Conservation (phyloP, 2,329 filamentous ascomycete genomes). For the Basipetospora chlamydospora region DNA sequence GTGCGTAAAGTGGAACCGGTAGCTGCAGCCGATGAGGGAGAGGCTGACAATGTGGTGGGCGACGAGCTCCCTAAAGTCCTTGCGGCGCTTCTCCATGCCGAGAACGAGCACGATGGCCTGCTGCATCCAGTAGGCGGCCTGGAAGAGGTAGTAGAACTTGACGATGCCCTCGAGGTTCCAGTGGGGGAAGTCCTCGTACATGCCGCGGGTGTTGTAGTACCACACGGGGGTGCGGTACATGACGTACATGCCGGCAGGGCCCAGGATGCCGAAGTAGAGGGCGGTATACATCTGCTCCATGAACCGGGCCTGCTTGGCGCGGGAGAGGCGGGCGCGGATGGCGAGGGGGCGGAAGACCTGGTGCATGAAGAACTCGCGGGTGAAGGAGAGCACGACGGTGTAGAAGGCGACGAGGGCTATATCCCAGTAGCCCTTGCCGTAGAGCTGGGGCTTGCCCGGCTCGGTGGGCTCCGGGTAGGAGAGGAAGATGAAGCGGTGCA, state of each 20-base stretch:
- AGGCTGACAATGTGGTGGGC: conserved; percentile 84
- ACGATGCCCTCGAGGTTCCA: conserved; percentile 63
- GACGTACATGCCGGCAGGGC: conserved; percentile 74
- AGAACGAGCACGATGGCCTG: conserved; percentile 79
- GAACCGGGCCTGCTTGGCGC: conserved; percentile 74
- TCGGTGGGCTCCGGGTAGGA: conserved; percentile 59
- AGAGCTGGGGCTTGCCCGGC: conserved; percentile 42
- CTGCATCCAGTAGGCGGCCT: conserved; percentile 92
- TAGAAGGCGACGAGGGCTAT: conserved; percentile 83
- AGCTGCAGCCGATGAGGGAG: conserved; percentile 69
- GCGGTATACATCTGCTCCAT: conserved; percentile 96
- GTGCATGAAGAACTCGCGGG: conserved; percentile 93
- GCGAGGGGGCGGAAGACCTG: conserved; percentile 68
- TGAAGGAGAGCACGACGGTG: conserved; percentile 78
- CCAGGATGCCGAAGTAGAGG: conserved; percentile 72
- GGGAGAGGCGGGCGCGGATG: conserved; percentile 53
- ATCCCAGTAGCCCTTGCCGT: conserved; percentile 81
- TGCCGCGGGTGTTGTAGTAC: conserved; percentile 85
- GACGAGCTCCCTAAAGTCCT: conserved; percentile 90
- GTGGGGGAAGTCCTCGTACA: conserved; percentile 85
- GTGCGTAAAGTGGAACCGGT: conserved; percentile 93
- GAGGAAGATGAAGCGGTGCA: conserved; percentile 75
- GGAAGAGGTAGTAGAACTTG: conserved; percentile 93
- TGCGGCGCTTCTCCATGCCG: conserved; percentile 81
- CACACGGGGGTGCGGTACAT: conserved; percentile 86